A percentile compares a stretch with the other conserved stretches of the same genome.
Conservation (phyloP, 805 yeast genomes). For the Nakazawaea ernobii region DNA sequence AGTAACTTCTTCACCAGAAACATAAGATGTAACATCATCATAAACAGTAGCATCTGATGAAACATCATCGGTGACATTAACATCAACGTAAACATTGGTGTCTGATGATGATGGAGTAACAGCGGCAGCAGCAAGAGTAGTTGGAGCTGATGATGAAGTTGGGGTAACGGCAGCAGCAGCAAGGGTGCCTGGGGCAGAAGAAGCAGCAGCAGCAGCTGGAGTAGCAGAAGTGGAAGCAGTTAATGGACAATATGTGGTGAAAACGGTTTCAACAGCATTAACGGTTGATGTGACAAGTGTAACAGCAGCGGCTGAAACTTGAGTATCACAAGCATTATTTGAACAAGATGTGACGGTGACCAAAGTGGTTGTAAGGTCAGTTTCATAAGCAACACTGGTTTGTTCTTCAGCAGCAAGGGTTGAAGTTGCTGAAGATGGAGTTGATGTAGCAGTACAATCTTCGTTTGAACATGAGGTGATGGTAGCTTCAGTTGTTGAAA, state of each 20-base stretch:
- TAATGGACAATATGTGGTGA: constrained; percentile 34
- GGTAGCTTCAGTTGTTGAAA: constrained; percentile 15
- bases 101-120: constrained; percentile 14
- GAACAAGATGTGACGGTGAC: constrained; percentile 19
- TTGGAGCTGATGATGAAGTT: constrained; percentile 11
- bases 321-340: constrained; percentile 14
- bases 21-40: constrained; percentile 20
- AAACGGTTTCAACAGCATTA: constrained; percentile 28
- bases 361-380: constrained; percentile 19
- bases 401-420: constrained; percentile 10
- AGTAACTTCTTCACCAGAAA: constrained; percentile 14
- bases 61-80: constrained; percentile 11
- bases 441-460: constrained; percentile 26
- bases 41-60: constrained; percentile 13
- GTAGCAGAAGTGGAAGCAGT: constrained; percentile 14
- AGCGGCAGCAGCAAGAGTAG: constrained; percentile 11
- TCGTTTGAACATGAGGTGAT: constrained; percentile 27
- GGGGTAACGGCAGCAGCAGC: constrained; percentile 4
- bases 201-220: constrained; percentile 6
- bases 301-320: constrained; percentile 19
- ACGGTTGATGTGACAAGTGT: constrained; percentile 26
- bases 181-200: constrained; percentile 15
- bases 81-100: constrained; percentile 12
- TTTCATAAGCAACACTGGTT: constrained; percentile 11
- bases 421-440: constrained; percentile 12